A percentile compares a stretch with the other conserved stretches of the same genome.
Conservation (phyloP, 164 flowering plant species). For the Nymphaea colorata region DNA sequence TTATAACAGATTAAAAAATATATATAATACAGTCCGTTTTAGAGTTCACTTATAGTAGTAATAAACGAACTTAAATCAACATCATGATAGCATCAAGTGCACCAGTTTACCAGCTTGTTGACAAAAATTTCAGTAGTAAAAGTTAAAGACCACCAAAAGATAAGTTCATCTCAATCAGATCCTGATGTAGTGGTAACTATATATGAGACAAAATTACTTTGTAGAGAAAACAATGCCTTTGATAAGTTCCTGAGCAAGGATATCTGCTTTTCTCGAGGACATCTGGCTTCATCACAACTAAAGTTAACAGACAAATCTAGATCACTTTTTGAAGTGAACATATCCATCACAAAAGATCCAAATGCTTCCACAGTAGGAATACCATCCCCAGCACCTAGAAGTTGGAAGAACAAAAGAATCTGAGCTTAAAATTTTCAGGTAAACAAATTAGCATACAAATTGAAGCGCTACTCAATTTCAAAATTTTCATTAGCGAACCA, state of each 20-base stretch:
- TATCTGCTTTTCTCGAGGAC: slow-evolving; percentile 37
- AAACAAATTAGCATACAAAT: neutral
- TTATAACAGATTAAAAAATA: no score
- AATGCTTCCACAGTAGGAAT: slow-evolving; percentile 49
- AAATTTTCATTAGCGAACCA: no score
- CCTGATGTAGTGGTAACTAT: no score
- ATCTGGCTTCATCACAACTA: slow-evolving; percentile 13
- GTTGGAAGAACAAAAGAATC: slow-evolving; percentile 10
- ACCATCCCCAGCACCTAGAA: slow-evolving; percentile 19
- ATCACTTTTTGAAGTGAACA: slow-evolving; percentile 51
- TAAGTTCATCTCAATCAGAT: no score
- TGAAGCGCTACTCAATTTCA: neutral
- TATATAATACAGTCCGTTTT: no score
- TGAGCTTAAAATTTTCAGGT: slow-evolving; percentile 1
- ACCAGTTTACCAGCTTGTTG: no score
- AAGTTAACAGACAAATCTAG: slow-evolving; percentile 60
- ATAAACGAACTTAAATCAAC: no score
- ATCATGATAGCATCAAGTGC: no score
- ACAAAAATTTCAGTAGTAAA: no score
- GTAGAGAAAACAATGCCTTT: slow-evolving; percentile 26
- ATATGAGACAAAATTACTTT: slow-evolving; percentile 23
- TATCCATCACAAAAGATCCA: slow-evolving; percentile 70
- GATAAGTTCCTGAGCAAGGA: slow-evolving; percentile 39
- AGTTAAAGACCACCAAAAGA: no score
- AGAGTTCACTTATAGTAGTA: no score